Base-by-base conservation (phyloP, 768 basidiomycete genomes). In the Tricholoma matsutake region DNA sequence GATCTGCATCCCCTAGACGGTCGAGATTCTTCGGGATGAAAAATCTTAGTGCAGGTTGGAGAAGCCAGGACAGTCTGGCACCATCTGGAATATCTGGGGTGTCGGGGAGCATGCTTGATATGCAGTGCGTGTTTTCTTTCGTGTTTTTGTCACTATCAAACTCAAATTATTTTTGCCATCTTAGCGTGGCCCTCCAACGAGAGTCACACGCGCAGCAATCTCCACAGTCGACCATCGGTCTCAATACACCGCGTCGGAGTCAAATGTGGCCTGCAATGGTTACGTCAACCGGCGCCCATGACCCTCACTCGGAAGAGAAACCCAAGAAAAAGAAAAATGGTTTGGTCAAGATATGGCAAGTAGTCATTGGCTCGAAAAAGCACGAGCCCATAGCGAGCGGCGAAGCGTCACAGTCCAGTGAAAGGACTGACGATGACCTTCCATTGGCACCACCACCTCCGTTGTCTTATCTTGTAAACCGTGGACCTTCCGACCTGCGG, bases 371-470 rank as follows among this genome's bases (percentile, higher is more conserved):
- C 6, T 75, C 82, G 29, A 72, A 76, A 16, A 83, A 84, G 64
- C 74, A 78, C 39, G 75, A 80, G 20, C 61, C 68, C 25, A 29
- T 60, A 6, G 70, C 66, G 41, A 68, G 73, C 39, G 72, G 71
- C 28, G 72, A 73, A 9, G 69, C 75, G 14, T 66, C 76, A 6
- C 79, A 78, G 14, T 77, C 76, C 11, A 59, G 74, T 25, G 83
- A 80, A 62, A 79, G 72, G 41, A 72, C 69, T 45, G 88, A 91
- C 3, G 91, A 94, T 67, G 86, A 91, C 65, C 72, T 80, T 8
- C 94, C 92, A 3, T 78, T 97, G 41, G 87, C 91, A 2, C 96
- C 96, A 0, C 96, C 96, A 2, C 96, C 96, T 4, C 89, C 94
- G 4, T 70, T 98, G 56, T 93, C 93, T 0, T 96, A 94, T 75